These are phyloP conservation scores for Hymenoscyphus scutula DNA, from an alignment of 2,329 filamentous ascomycete species.

Conservation along the genomic window DNA sequence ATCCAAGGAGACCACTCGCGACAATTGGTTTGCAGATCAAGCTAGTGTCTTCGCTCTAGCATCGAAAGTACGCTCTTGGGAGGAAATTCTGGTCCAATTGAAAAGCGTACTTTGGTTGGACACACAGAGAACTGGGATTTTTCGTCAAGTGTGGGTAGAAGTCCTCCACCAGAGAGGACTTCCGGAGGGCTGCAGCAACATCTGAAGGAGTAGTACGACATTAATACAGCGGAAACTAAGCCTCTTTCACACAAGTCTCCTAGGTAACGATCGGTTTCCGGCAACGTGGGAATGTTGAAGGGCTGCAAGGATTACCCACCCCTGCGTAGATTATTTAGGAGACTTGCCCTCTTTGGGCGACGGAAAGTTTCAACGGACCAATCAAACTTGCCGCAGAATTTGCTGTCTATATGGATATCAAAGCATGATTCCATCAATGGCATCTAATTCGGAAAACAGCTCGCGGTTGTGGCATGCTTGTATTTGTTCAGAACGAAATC, in stretches of 20 bases:
- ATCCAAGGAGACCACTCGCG: constrained; percentile 31
- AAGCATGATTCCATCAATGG: background rate
- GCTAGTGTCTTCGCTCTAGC: constrained; percentile 21
- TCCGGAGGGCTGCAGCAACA: background rate
- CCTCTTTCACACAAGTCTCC: background rate
- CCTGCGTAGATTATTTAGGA: background rate
- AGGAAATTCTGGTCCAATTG: constrained; percentile 25
- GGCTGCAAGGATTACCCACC: background rate
- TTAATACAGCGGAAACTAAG: background rate
- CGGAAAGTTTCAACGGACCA: background rate
- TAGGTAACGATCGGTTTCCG: background rate
- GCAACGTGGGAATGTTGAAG: background rate
- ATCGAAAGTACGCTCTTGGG: constrained; percentile 24
- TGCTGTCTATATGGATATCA: background rate
- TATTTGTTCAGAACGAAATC: background rate
- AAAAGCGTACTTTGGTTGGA: constrained; percentile 36
- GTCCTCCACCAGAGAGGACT: background rate
- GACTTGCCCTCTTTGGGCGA: background rate
- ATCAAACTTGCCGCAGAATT: background rate
- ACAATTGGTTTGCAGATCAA: constrained; percentile 35
- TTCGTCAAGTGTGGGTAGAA: constrained; percentile 3
- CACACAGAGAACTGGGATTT: constrained; percentile 7
- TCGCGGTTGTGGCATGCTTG: background rate
- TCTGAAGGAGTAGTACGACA: background rate
- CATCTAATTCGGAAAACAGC: background rate